Percentiles rank a stretch among this genome's conserved stretches.
These are phyloP conservation scores for Terfezia claveryi DNA, from an alignment of 495 filamentous ascomycete species.

Conservation along the genomic window DNA sequence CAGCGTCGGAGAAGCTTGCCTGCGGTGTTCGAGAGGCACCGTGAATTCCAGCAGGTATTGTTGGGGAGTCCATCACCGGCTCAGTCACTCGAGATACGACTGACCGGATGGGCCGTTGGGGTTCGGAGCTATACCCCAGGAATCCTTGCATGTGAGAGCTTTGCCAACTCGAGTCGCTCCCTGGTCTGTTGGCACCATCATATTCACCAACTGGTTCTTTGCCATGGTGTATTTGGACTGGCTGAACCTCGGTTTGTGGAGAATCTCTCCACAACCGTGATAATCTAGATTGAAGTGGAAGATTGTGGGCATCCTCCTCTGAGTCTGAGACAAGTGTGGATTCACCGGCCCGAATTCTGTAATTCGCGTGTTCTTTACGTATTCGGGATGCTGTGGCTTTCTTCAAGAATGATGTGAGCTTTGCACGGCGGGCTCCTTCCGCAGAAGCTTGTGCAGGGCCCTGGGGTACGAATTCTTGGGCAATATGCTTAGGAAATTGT, in stretches of 20 bases:
- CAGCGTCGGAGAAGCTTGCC: not conserved
- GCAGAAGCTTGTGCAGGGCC: not conserved
- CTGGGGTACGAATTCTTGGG: not conserved
- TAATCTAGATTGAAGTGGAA: no score
- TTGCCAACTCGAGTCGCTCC: no score
- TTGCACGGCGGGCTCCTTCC: not conserved
- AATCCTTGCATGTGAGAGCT: no score
- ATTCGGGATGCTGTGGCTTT: conserved; percentile 17
- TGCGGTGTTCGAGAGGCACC: not conserved
- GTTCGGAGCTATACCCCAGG: not conserved
- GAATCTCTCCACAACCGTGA: no score
- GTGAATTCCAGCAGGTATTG: not conserved
- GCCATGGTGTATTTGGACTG: no score
- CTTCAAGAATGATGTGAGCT: conserved; percentile 14
- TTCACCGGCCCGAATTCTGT: conserved; percentile 9
- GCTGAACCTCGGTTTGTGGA: no score
- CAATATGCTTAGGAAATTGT: not conserved
- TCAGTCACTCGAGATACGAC: not conserved
- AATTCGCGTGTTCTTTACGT: conserved; percentile 13
- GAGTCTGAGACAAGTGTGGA: conserved; percentile 13
- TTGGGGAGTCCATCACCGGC: conserved; percentile 9
- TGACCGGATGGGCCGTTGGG: not conserved
- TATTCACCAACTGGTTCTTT: no score
- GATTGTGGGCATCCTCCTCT: conserved; percentile 6
- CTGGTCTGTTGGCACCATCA: no score